Percentiles rank a stretch among this genome's conserved stretches.
These are phyloP conservation scores for Asterochloris sp. DNA, from an alignment of 139 green algal genomes.

Conservation along the genomic window DNA sequence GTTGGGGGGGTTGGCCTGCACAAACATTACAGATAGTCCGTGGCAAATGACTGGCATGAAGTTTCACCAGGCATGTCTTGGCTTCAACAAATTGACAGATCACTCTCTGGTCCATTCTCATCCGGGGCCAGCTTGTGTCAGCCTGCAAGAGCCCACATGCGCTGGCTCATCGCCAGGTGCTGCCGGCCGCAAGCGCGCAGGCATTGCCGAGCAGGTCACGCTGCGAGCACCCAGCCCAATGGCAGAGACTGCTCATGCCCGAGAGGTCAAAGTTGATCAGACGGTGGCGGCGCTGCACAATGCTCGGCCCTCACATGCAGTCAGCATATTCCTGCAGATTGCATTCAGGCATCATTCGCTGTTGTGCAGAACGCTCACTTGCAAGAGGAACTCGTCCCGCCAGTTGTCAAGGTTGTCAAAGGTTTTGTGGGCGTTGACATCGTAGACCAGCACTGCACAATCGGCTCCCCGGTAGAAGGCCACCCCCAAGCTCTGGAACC, in stretches of 20 bases:
- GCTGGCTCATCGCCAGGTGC: no score
- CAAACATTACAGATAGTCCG: not conserved
- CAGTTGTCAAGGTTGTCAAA: slow-evolving; percentile 99
- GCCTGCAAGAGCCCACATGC: no score
- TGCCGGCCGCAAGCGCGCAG: no score
- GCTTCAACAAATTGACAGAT: no score
- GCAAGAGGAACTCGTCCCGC: slow-evolving; percentile 97
- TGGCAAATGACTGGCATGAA: no score
- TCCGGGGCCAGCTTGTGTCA: no score
- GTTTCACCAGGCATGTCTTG: no score
- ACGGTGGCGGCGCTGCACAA: not conserved
- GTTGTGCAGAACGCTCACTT: slow-evolving; percentile 50
- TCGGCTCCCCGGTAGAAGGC: slow-evolving; percentile 98
- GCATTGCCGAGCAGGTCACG: no score
- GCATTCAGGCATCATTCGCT: not conserved
- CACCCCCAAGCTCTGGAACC: slow-evolving; percentile 96
- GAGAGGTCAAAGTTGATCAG: no score
- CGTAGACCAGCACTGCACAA: slow-evolving; percentile 97
- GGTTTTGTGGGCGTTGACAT: slow-evolving; percentile 93
- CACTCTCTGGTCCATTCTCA: no score
- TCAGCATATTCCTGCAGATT: not conserved
- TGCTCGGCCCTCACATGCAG: not conserved
- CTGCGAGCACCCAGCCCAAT: no score
- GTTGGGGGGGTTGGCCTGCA: slow-evolving; percentile 77
- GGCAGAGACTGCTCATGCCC: no score